Evolutionary conservation across 2,329 filamentous ascomycete species (phyloP).

Genomic region (Graphiopsis chlorocephala): DNA sequence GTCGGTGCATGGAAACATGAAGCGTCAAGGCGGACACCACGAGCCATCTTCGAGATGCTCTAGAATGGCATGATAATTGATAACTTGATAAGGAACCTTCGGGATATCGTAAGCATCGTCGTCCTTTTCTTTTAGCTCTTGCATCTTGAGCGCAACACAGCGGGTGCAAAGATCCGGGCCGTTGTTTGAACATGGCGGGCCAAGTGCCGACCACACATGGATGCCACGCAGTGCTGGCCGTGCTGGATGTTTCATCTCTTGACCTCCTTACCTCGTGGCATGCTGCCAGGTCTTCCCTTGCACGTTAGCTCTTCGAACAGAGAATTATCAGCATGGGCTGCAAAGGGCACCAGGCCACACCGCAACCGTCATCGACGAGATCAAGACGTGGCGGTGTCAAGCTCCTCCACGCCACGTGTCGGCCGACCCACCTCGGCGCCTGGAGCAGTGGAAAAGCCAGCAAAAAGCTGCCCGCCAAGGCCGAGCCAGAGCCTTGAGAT

Average conservation of each 20-base stretch:
- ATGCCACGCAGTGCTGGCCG: not conserved
- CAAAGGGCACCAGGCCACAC: not conserved
- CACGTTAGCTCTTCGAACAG: not conserved
- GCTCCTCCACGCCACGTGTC: constrained; percentile 5
- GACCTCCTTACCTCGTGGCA: not conserved
- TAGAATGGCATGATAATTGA: not conserved
- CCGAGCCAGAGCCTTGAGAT: not conserved
- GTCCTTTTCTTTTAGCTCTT: not conserved
- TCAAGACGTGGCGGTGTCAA: constrained; percentile 4
- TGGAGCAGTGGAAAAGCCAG: constrained; percentile 5
- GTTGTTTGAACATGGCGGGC: not conserved
- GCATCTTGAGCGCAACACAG: not conserved
- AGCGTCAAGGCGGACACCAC: not conserved
- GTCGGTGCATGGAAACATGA: not conserved
- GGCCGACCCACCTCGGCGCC: not conserved
- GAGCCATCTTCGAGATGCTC: not conserved
- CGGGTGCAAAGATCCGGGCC: not conserved
- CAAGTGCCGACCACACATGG: constrained; percentile 6
- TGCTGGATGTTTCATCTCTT: constrained; percentile 1
- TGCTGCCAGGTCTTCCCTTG: not conserved
- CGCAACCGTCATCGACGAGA: not conserved
- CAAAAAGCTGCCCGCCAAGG: not conserved
- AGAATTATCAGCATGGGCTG: not conserved
- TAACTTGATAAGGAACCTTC: not conserved
- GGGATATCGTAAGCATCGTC: not conserved